These are phyloP conservation scores for Periconia sp. DNA, from an alignment of 2,329 filamentous ascomycete genomes.

Conservation along the genomic window DNA sequence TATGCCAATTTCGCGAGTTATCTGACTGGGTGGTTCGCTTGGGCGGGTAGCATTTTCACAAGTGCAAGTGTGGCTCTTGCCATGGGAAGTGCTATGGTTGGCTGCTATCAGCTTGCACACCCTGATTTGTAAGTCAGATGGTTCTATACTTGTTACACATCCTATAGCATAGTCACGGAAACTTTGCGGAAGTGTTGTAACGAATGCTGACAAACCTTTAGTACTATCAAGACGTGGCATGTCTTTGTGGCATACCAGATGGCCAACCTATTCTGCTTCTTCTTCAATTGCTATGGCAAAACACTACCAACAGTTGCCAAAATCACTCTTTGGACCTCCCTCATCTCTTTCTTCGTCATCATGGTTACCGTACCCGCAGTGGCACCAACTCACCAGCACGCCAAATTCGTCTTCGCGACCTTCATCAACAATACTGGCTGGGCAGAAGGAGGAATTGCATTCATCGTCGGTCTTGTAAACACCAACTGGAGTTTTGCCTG, in stretches of 20 bases:
- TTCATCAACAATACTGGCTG: conserved; percentile 61
- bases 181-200: background rate
- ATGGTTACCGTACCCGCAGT: conserved; percentile 55
- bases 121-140: conserved; percentile 61
- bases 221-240: conserved; percentile 43
- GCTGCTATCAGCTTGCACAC: conserved; percentile 60
- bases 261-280: conserved; percentile 55
- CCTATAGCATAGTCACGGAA: background rate
- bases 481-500: conserved; percentile 59
- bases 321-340: conserved; percentile 53
- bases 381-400: conserved; percentile 51
- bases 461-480: conserved; percentile 59
- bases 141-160: no score
- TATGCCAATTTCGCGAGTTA: conserved; percentile 56
- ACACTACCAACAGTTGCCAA: conserved; percentile 49
- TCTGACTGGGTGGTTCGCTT: conserved; percentile 59
- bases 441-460: conserved; percentile 54
- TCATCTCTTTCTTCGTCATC: conserved; percentile 56
- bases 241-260: conserved; percentile 55
- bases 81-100: conserved; percentile 55
- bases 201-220: conserved; percentile 12
- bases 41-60: conserved; percentile 62
- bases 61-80: conserved; percentile 59
- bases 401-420: conserved; percentile 58
- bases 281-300: conserved; percentile 55